Evolutionary conservation across 108 stramenopile species (phyloP).

Genomic region (Aurantiochytrium sp.): DNA sequence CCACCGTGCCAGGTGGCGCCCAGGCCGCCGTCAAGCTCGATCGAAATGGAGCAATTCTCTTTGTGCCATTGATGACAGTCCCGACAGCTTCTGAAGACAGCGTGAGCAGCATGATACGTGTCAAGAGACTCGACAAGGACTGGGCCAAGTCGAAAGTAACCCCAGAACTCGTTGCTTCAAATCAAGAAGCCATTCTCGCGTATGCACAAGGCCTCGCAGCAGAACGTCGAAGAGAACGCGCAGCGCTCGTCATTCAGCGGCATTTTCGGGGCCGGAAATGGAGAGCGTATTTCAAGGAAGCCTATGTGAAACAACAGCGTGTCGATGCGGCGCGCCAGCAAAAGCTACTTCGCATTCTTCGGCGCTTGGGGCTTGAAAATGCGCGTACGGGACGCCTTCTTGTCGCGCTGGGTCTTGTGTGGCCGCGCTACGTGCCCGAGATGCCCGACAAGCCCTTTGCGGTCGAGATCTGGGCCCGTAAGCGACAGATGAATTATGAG

Average conservation of each 20-base stretch:
- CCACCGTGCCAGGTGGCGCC: background rate
- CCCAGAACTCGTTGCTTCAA: background rate
- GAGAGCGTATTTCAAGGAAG: background rate
- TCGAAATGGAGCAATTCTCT: background rate
- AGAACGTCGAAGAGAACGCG: background rate
- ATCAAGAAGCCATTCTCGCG: background rate
- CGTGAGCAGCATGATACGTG: background rate
- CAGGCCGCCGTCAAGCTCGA: background rate
- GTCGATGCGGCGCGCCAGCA: background rate
- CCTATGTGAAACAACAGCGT: background rate
- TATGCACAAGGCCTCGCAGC: background rate
- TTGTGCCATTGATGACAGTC: background rate
- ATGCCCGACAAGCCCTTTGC: slow-evolving; percentile 13
- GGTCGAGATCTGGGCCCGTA: background rate
- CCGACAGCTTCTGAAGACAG: background rate
- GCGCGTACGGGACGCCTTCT: background rate
- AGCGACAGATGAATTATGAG: background rate
- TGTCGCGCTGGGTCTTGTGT: background rate
- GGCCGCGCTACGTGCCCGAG: background rate
- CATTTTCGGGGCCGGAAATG: background rate
- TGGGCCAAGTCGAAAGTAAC: background rate
- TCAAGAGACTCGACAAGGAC: background rate
- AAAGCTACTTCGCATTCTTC: background rate
- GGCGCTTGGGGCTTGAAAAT: background rate
- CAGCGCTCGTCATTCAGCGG: background rate